Percentiles rank a stretch among this genome's conserved stretches.
phyloP scores from a whole-genome alignment of 306 rosid genomes.

The Lablab purpureus region DNA sequence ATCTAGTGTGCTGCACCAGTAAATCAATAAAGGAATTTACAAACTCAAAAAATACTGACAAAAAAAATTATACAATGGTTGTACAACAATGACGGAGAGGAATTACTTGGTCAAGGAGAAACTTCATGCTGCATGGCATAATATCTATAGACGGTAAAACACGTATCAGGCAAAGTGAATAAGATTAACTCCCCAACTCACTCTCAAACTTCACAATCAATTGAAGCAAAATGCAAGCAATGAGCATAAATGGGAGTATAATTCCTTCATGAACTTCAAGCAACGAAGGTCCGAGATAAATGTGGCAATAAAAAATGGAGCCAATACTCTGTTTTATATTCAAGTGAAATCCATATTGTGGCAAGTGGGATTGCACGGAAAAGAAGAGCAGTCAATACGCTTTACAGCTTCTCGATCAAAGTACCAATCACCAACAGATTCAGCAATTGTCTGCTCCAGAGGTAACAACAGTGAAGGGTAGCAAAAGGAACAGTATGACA shows the following conservation, averaged over 20 bases:
- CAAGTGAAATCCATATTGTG: constrained; percentile 63
- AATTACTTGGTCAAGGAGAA: not conserved
- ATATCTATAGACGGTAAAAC: constrained; percentile 18
- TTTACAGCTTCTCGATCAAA: constrained; percentile 60
- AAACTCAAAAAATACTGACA: not conserved
- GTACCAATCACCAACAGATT: constrained; percentile 90
- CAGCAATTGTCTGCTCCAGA: constrained; percentile 84
- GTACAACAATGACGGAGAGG: not conserved
- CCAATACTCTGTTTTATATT: constrained; percentile 40
- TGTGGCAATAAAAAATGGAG: constrained; percentile 24
- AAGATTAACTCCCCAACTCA: constrained; percentile 31
- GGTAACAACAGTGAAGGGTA: constrained; percentile 36
- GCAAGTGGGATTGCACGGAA: constrained; percentile 94
- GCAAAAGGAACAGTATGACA: constrained; percentile 20
- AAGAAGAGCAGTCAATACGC: constrained; percentile 76
- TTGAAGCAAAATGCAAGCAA: constrained; percentile 7
- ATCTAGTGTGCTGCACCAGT: not conserved
- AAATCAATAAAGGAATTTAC: not conserved
- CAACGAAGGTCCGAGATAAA: constrained; percentile 36
- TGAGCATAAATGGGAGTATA: constrained; percentile 11
- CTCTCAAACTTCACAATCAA: constrained; percentile 26
- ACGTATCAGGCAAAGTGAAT: constrained; percentile 24
- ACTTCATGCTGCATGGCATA: constrained; percentile 38
- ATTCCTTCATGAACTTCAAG: constrained; percentile 34
- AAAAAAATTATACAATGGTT: not conserved